Percentiles rank a stretch among this genome's conserved stretches.
phyloP scores from a whole-genome alignment of 139 green algal species.

The Choricystis sp. region DNA sequence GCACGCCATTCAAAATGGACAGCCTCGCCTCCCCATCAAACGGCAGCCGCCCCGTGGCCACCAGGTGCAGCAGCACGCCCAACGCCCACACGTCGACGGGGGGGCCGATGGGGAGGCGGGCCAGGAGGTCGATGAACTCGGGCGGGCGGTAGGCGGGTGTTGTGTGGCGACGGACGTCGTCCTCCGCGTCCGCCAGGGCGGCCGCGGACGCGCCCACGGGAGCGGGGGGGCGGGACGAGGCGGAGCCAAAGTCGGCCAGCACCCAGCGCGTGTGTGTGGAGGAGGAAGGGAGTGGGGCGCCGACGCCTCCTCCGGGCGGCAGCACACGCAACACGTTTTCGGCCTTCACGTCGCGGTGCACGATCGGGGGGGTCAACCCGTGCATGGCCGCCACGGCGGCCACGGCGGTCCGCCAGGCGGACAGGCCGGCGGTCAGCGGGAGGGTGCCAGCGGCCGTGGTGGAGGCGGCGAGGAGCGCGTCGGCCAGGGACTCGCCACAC shows the following conservation, averaged over 20 bases:
- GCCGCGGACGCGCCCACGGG: neutral
- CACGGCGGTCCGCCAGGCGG: slow-evolving; percentile 43
- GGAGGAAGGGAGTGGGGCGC: slow-evolving; percentile 28
- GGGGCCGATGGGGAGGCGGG: slow-evolving; percentile 48
- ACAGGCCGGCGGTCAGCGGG: slow-evolving; percentile 4
- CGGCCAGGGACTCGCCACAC: slow-evolving; percentile 45
- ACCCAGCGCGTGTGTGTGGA: slow-evolving; percentile 77
- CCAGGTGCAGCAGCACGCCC: slow-evolving; percentile 66
- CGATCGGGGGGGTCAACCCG: slow-evolving; percentile 36
- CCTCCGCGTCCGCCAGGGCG: slow-evolving; percentile 62
- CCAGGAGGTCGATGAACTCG: slow-evolving; percentile 69
- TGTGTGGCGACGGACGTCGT: slow-evolving; percentile 66
- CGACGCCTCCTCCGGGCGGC: too few species aligned
- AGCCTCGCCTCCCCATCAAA: slow-evolving; percentile 66
- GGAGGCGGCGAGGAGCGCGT: slow-evolving; percentile 17
- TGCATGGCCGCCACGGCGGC: slow-evolving; percentile 57
- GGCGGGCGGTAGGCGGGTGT: slow-evolving; percentile 85
- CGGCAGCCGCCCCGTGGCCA: slow-evolving; percentile 55
- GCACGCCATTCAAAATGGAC: slow-evolving; percentile 55
- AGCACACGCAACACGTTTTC: slow-evolving; percentile 95
- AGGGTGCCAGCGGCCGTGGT: neutral
- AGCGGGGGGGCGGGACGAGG: slow-evolving; percentile 16
- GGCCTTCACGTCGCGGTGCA: slow-evolving; percentile 80
- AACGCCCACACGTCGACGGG: slow-evolving; percentile 74
- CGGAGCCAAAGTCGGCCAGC: slow-evolving; percentile 86